These are phyloP conservation scores for Nicotiana sylvestris DNA, from an alignment of 257 asterid genomes.

Conservation along the genomic window DNA sequence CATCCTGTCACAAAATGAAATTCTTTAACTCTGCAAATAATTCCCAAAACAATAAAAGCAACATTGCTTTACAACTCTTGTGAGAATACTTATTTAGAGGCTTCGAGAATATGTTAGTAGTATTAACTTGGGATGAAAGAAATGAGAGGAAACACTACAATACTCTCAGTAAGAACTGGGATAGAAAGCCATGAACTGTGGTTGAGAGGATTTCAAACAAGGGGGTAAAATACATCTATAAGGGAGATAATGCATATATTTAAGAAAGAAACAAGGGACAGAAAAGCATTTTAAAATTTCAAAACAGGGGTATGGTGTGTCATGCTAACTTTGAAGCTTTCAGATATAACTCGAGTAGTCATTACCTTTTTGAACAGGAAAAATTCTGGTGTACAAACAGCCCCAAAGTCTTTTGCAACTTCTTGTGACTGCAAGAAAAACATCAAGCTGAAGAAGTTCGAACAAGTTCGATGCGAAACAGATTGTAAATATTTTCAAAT, in stretches of 20 bases:
- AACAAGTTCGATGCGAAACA: not conserved
- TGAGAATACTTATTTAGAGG: not conserved
- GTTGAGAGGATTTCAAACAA: not conserved
- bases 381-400: constrained; percentile 95
- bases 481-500: not conserved
- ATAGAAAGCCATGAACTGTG: not conserved
- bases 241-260: not conserved
- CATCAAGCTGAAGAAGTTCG: constrained; percentile 11
- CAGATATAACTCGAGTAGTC: not conserved
- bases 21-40: not conserved
- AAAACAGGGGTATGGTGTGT: not conserved
- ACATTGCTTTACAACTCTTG: not conserved
- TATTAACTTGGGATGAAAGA: not conserved
- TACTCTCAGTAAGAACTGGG: not conserved
- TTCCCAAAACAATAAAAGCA: not conserved
- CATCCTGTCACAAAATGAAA: constrained; percentile 50
- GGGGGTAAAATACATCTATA: not conserved
- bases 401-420: constrained; percentile 84
- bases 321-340: not conserved
- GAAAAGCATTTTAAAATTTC: not conserved
- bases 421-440: constrained; percentile 61
- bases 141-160: not conserved
- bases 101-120: not conserved
- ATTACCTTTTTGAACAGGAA: constrained; percentile 83
- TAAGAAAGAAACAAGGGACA: not conserved